A percentile compares a stretch with the other conserved stretches of the same genome.
Evolutionary conservation across 2,329 filamentous ascomycete genomes (phyloP).

Genomic region (Stagonosporopsis tanaceti): DNA sequence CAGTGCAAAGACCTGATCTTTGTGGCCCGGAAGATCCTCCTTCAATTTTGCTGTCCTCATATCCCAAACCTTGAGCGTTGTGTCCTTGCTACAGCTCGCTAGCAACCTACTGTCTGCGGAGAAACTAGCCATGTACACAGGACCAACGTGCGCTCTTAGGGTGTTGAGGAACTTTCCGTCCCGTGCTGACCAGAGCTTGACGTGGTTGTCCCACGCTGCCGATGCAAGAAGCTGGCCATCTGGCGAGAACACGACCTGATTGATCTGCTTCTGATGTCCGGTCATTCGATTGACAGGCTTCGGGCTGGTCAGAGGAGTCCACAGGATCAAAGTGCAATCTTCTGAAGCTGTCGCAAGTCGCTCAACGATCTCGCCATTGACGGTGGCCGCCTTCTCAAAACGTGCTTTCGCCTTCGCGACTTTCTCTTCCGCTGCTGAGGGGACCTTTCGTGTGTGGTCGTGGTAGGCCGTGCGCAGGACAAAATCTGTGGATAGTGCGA

Average conservation of each 20-base stretch:
- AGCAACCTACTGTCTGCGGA: conserved; percentile 90
- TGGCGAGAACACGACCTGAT: conserved; percentile 92
- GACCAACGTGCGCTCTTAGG: conserved; percentile 85
- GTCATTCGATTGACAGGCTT: conserved; percentile 88
- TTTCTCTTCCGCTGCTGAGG: conserved; percentile 73
- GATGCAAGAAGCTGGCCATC: conserved; percentile 89
- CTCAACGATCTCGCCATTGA: conserved; percentile 80
- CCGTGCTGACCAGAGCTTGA: conserved; percentile 86
- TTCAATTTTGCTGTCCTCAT: conserved; percentile 83
- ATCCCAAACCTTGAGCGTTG: conserved; percentile 94
- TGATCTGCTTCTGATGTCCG: conserved; percentile 97
- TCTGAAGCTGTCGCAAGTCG: conserved; percentile 89
- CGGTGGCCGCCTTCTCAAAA: conserved; percentile 83
- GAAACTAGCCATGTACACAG: conserved; percentile 92
- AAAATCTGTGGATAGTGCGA: conserved; percentile 92
- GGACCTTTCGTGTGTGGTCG: conserved; percentile 78
- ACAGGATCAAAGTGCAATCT: conserved; percentile 96
- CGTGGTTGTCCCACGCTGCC: conserved; percentile 91
- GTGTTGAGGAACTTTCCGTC: conserved; percentile 84
- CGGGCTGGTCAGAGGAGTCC: conserved; percentile 78
- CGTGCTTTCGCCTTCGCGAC: conserved; percentile 77
- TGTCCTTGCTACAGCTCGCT: conserved; percentile 89
- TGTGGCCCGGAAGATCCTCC: conserved; percentile 85
- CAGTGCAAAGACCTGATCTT: conserved; percentile 91
- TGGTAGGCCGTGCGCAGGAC: conserved; percentile 85